A percentile compares a stretch with the other conserved stretches of the same genome.
These are phyloP conservation scores for Fusarium cicatricum DNA, from an alignment of 2,329 filamentous ascomycete species.

Conservation along the genomic window DNA sequence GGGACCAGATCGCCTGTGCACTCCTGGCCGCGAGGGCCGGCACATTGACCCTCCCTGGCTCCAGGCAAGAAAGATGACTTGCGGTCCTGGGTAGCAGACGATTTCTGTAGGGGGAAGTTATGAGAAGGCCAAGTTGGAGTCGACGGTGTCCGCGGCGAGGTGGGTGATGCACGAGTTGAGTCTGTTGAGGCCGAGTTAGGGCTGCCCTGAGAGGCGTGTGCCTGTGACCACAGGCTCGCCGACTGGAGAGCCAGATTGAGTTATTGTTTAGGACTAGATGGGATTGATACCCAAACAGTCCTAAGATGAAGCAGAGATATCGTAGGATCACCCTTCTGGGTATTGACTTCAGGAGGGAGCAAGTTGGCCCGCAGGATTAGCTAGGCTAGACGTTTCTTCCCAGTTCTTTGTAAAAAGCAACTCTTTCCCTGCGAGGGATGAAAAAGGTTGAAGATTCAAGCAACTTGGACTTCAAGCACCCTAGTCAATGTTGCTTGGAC, in stretches of 20 bases:
- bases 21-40: constrained; percentile 59
- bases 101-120: constrained; percentile 31
- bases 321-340: neutral
- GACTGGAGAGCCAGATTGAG: constrained; percentile 48
- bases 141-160: constrained; percentile 48
- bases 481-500: constrained; percentile 13
- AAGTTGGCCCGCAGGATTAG: constrained; percentile 1
- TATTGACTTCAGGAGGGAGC: constrained; percentile 11
- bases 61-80: constrained; percentile 32
- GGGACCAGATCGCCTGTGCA: constrained; percentile 66
- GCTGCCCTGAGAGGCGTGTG: constrained; percentile 44
- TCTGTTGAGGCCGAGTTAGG: constrained; percentile 45
- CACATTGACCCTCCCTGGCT: constrained; percentile 61
- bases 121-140: constrained; percentile 45
- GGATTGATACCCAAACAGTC: constrained; percentile 49
- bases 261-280: constrained; percentile 43
- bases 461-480: constrained; percentile 9
- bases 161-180: constrained; percentile 45
- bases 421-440: neutral
- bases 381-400: constrained; percentile 1
- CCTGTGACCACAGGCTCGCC: constrained; percentile 48
- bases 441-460: constrained; percentile 1
- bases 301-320: constrained; percentile 30
- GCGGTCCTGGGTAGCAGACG: constrained; percentile 34
- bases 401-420: constrained; percentile 9